A percentile compares a stretch with the other conserved stretches of the same genome.
phyloP scores from a whole-genome alignment of 1,284 basidiomycete species.

The Sphaerobolus stellatus region DNA sequence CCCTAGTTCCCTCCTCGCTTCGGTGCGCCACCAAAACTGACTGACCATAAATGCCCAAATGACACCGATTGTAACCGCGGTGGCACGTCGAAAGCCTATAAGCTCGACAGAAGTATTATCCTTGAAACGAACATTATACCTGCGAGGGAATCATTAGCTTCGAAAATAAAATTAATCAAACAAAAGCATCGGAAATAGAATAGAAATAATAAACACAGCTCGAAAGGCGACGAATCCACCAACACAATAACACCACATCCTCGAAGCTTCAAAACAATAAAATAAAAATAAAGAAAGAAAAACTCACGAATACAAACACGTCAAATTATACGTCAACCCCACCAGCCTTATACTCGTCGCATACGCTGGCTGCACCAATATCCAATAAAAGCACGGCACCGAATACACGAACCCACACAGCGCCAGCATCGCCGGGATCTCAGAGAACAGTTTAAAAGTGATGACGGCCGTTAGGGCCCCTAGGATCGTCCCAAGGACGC shows the following conservation, averaged over 20 bases:
- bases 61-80: constrained; percentile 85
- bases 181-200: no score
- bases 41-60: constrained; percentile 88
- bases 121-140: constrained; percentile 78
- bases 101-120: constrained; percentile 69
- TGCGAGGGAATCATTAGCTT: constrained; percentile 28
- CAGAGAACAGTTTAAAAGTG: constrained; percentile 74
- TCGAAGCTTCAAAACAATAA: background rate
- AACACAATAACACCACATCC: no score
- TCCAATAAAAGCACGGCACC: constrained; percentile 91
- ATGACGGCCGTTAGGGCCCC: constrained; percentile 77
- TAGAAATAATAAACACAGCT: no score
- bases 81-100: constrained; percentile 75
- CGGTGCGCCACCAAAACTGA: constrained; percentile 92
- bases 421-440: constrained; percentile 73
- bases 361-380: constrained; percentile 77
- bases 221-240: no score
- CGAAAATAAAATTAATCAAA: constrained; percentile 4
- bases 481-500: constrained; percentile 77
- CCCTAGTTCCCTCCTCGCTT: constrained; percentile 85
- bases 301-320: constrained; percentile 80
- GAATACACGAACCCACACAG: constrained; percentile 89
- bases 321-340: constrained; percentile 89
- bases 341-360: constrained; percentile 83
- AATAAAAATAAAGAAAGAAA: background rate